Base-by-base conservation (phyloP, 2,329 filamentous ascomycete genomes). In the Fusarium hainanense region DNA sequence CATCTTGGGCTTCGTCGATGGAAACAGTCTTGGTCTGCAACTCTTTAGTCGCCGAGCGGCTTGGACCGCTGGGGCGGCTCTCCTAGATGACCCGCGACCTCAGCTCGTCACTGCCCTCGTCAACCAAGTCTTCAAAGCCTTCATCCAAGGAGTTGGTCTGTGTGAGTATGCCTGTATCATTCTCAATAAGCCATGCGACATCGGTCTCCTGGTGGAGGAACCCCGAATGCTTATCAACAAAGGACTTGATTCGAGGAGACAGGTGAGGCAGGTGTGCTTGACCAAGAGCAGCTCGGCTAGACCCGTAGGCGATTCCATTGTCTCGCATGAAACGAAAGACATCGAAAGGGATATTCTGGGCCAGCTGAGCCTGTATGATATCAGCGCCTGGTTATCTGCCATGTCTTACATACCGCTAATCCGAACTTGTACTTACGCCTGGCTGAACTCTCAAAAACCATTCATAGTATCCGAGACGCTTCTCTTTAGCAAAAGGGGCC, bases 261-360 rank as follows among this genome's bases (percentile, higher is more conserved):
- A 87, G 78, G 6, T 77, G 79, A 13, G 79, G 78, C 50, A 82
- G 78, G 30, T 80, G 78, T 8, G 80, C 80, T 54, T 84, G 80
- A 57, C 84, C 82, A 28, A 85, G 76, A 43, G 83, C 81, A 25
- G 82, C 82, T 74, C 85, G 84, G 63, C 85, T 88, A 75, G 88
- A 88, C 14, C 87, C 93, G 76, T 96, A 96, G 13, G 89, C 92
- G 77, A 95, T 92, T 77, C 93, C 90, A 77, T 93, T 89, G 75
- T 97, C 93, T 68, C 89, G 85, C 92, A 97, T 95, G 82, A 90
- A 94, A 48, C 89, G 88, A 82, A 97, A 97, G 30, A 96, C 88
- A 75, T 97, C 93, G 76, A 97, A 96, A 76, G 93, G 89, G 67
- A 97, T 87, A 66, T 87, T 79, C 64, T 86, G 87, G 60, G 82